A percentile compares a stretch with the other conserved stretches of the same genome.
These are phyloP conservation scores for Iris pallida DNA, from an alignment of 116 monocot species.

Conservation along the genomic window DNA sequence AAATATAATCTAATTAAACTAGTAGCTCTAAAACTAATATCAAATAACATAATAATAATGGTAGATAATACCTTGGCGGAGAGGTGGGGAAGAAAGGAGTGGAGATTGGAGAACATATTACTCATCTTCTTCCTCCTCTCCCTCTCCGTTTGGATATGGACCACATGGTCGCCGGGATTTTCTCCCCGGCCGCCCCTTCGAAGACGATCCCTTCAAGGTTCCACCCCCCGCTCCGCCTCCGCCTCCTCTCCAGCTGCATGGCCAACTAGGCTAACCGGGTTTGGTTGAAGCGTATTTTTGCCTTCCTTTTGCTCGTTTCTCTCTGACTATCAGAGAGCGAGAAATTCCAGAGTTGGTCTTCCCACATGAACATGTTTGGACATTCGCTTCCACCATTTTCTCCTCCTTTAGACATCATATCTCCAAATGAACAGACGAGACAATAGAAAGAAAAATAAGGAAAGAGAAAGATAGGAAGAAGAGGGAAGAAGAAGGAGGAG, in stretches of 20 bases:
- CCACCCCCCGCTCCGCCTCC: background rate
- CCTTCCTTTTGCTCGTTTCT: background rate
- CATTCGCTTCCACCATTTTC: background rate
- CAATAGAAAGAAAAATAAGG: background rate
- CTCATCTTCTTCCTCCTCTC: constrained; percentile 88
- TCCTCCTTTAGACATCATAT: constrained; percentile 15
- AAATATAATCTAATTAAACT: too few species aligned
- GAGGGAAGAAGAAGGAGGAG: background rate
- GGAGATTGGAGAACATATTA: constrained; percentile 59
- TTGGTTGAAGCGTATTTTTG: background rate
- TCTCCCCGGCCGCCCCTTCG: constrained; percentile 1
- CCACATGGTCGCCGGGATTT: constrained; percentile 34
- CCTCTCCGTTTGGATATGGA: constrained; percentile 73
- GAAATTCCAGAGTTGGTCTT: constrained; percentile 13
- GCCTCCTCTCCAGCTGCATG: background rate
- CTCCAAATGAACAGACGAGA: too few species aligned
- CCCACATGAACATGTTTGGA: constrained; percentile 2
- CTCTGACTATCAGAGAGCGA: constrained; percentile 23
- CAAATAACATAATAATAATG: too few species aligned
- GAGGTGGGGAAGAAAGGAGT: constrained; percentile 56
- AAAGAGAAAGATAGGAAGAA: background rate
- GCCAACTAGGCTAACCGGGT: too few species aligned
- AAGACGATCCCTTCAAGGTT: background rate
- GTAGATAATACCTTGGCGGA: constrained; percentile 42
- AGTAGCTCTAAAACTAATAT: too few species aligned